Percentiles rank a stretch among this genome's conserved stretches.
Conservation (phyloP, 2,329 filamentous ascomycete genomes). For the Graphilbum sp. region DNA sequence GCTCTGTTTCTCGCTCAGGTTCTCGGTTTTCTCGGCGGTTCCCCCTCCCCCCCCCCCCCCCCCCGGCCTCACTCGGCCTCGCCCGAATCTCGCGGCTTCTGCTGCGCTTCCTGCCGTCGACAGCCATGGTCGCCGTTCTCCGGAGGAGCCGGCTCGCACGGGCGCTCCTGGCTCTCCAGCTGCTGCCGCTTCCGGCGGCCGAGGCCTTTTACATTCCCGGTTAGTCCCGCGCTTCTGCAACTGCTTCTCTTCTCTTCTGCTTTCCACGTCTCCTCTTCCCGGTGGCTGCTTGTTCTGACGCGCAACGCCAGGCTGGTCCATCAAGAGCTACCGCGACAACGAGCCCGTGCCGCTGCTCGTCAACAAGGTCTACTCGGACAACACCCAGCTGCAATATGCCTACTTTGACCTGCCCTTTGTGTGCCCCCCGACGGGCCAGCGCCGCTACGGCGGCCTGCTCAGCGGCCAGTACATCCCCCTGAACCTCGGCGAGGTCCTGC, state of each 20-base stretch:
- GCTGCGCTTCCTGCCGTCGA: too few relatives aligned
- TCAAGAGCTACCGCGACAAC: slow-evolving; percentile 60
- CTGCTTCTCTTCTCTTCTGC: not conserved
- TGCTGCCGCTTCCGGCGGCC: slow-evolving; percentile 27
- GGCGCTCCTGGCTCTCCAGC: slow-evolving; percentile 27
- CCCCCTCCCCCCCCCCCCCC: too few relatives aligned
- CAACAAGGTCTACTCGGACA: slow-evolving; percentile 84
- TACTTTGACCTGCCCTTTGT: slow-evolving; percentile 82
- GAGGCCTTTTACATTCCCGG: slow-evolving; percentile 77
- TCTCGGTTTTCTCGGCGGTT: too few relatives aligned
- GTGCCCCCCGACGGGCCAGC: slow-evolving; percentile 58
- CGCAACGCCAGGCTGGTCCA: slow-evolving; percentile 51
- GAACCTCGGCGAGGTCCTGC: slow-evolving; percentile 74
- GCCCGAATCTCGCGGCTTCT: too few relatives aligned
- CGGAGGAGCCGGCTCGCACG: too few relatives aligned
- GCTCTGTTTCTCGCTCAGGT: too few relatives aligned
- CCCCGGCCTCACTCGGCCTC: too few relatives aligned
- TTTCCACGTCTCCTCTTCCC: not conserved
- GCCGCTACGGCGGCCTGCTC: slow-evolving; percentile 48
- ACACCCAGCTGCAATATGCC: slow-evolving; percentile 80
- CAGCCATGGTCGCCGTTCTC: too few relatives aligned
- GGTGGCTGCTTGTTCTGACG: not conserved
- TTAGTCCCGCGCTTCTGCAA: slow-evolving; percentile 21
- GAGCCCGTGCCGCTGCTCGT: slow-evolving; percentile 73
- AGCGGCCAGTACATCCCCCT: slow-evolving; percentile 65